phyloP scores from a whole-genome alignment of 2,329 filamentous ascomycete species.

The Trichothecium sympodiale region DNA sequence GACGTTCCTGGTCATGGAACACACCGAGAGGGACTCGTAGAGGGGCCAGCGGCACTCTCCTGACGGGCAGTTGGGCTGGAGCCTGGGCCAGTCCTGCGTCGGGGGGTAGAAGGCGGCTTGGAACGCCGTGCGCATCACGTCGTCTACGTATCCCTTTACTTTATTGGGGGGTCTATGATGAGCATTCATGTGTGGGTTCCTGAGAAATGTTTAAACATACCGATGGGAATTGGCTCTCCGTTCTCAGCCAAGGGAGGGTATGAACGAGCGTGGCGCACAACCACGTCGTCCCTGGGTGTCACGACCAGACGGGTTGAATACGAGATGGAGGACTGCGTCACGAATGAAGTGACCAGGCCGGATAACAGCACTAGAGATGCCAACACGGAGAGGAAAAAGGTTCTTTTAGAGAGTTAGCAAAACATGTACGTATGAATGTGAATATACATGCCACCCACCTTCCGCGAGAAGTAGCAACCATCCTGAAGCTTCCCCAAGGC shows the following conservation, averaged over 20 bases:
- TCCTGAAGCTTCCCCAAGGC: conserved; percentile 6
- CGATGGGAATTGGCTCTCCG: neutral
- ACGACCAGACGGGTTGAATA: conserved; percentile 4
- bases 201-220: neutral
- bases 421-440: too few relatives aligned
- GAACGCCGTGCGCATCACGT: conserved; percentile 1
- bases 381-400: neutral
- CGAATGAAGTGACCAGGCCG: conserved; percentile 7
- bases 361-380: conserved; percentile 7
- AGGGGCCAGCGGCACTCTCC: conserved; percentile 4
- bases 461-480: neutral
- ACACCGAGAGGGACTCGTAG: conserved; percentile 3
- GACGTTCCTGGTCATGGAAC: conserved; percentile 3
- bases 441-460: neutral
- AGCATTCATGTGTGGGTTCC: too few relatives aligned
- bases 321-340: conserved; percentile 7
- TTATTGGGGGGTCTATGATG: too few relatives aligned
- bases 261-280: neutral
- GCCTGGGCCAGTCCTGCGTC: conserved; percentile 2
- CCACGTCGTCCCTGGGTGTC: neutral
- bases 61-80: conserved; percentile 2
- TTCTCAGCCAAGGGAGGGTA: neutral
- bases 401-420: too few relatives aligned
- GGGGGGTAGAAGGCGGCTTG: conserved; percentile 4
- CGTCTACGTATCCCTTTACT: neutral